These are phyloP conservation scores for Polyporus arcularius DNA, from an alignment of 768 basidiomycete species.

Conservation along the genomic window DNA sequence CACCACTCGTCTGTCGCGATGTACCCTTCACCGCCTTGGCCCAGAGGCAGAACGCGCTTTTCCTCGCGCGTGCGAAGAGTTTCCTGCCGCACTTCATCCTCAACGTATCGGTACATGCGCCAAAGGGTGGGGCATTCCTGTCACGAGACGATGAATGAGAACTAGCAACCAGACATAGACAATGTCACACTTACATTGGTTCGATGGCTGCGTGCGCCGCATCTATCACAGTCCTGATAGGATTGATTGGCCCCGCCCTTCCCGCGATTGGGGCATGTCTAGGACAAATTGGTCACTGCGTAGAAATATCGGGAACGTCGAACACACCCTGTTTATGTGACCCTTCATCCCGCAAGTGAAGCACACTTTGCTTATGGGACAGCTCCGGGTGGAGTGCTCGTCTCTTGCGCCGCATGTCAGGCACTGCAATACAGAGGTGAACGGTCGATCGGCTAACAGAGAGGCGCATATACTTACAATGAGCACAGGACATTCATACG, in stretches of 20 bases:
- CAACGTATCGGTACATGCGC: slow-evolving; percentile 76
- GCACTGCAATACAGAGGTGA: slow-evolving; percentile 48
- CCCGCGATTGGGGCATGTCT: slow-evolving; percentile 75
- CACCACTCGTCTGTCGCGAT: slow-evolving; percentile 78
- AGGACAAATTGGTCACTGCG: background rate
- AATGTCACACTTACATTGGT: slow-evolving; percentile 47
- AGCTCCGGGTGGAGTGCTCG: slow-evolving; percentile 75
- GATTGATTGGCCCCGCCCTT: slow-evolving; percentile 27
- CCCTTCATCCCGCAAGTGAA: slow-evolving; percentile 85
- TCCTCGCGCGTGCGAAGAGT: slow-evolving; percentile 49
- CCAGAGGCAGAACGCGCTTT: slow-evolving; percentile 52
- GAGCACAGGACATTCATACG: slow-evolving; percentile 65
- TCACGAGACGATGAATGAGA: background rate
- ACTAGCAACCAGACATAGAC: slow-evolving; percentile 22
- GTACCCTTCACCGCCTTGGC: slow-evolving; percentile 78
- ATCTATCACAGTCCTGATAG: slow-evolving; percentile 64
- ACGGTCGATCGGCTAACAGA: background rate
- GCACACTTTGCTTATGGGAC: slow-evolving; percentile 81
- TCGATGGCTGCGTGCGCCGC: slow-evolving; percentile 63
- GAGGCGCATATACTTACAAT: slow-evolving; percentile 51
- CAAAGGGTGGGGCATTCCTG: slow-evolving; percentile 86
- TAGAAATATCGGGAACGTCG: slow-evolving; percentile 19
- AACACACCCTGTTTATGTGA: slow-evolving; percentile 63
- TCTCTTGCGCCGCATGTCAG: slow-evolving; percentile 79
- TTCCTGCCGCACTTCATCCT: slow-evolving; percentile 48